A percentile compares a stretch with the other conserved stretches of the same genome.
These are phyloP conservation scores for Cladosporium phlei DNA, from an alignment of 2,329 filamentous ascomycete genomes.

Conservation along the genomic window DNA sequence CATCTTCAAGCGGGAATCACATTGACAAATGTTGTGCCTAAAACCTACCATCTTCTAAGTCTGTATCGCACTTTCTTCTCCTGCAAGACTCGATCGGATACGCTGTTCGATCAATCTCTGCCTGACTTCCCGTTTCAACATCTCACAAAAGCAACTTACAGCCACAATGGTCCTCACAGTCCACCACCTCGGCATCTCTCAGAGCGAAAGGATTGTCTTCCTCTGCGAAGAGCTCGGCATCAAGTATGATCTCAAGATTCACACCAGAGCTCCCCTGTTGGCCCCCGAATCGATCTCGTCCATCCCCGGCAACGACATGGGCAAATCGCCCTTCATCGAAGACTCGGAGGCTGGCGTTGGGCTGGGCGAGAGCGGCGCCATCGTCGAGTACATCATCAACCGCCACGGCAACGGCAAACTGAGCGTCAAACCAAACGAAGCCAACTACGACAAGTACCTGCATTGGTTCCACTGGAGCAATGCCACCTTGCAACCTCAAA, in stretches of 20 bases:
- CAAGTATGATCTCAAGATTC: constrained; percentile 45
- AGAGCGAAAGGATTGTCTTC: constrained; percentile 61
- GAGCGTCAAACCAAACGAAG: constrained; percentile 40
- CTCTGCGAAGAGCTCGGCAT: constrained; percentile 60
- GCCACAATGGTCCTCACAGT: constrained; percentile 35
- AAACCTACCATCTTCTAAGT: no score
- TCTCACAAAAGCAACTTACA: constrained; percentile 17
- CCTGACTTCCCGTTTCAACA: no score
- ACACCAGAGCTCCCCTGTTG: constrained; percentile 42
- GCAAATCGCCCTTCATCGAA: constrained; percentile 57
- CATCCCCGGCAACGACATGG: constrained; percentile 37
- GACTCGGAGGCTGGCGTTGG: constrained; percentile 45
- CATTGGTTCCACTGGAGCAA: constrained; percentile 53
- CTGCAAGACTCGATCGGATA: no score
- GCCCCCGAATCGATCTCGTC: constrained; percentile 25
- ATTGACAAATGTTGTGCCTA: no score
- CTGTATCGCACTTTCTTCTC: no score
- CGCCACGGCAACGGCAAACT: constrained; percentile 50
- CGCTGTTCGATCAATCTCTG: no score
- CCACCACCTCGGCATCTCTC: constrained; percentile 41
- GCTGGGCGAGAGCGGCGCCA: constrained; percentile 57
- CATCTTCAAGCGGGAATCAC: no score
- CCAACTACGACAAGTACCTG: constrained; percentile 56
- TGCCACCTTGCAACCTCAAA: constrained; percentile 35
- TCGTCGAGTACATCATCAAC: constrained; percentile 57